Evolutionary conservation across 1,139 yeast genomes (phyloP), one percentile per base, ranked within the genome.

Genomic region (Geotrichum citri-aurantii): DNA sequence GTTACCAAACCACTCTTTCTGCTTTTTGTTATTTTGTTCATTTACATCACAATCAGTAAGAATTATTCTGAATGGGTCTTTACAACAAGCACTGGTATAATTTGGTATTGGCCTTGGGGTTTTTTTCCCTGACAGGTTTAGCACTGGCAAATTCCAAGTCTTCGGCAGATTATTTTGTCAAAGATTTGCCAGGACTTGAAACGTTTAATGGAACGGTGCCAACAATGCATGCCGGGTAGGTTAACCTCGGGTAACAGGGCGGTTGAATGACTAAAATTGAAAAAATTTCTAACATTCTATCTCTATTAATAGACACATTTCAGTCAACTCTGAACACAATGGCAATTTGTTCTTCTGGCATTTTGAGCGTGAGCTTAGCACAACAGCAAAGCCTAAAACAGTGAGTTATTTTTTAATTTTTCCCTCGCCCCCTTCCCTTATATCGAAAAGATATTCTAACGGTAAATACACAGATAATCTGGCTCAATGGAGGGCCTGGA

Each of bases 401-500:
- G 65, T 65, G 46, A 55, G 64, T 55, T 5, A 12, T 37, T 40
- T 31, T 14, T 31, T 7, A 14, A 7, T 26, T 7, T 37, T 37
- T 37, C 6, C 17, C 3, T n/a, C n/a, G 2, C 6, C n/a, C n/a
- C n/a, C n/a, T 37, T 14, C 19, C n/a, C 6, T 14, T n/a, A 37
- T 12, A 12, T 37, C n/a, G 42, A 37, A 4, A 37, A 37, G 12
- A 12, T 12, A 31, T 37, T 37, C 42, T 37, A 14, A 37, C 42
- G n/a, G 19, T 37, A 37, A 6, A 37, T 21, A 21, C n/a, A 37
- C 12, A 68, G 57, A 64, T 75, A 8, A 63, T 91, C 61, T 93
- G 99, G 99, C 78, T 93, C 33, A 93, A 93, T 71, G 99, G 99
- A 50, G 80, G 80, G 1, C 80, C 80, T 2, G 99, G 99, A 0